Conservation (phyloP, 495 filamentous ascomycete species). For the Xanthoparmelia taractica region DNA sequence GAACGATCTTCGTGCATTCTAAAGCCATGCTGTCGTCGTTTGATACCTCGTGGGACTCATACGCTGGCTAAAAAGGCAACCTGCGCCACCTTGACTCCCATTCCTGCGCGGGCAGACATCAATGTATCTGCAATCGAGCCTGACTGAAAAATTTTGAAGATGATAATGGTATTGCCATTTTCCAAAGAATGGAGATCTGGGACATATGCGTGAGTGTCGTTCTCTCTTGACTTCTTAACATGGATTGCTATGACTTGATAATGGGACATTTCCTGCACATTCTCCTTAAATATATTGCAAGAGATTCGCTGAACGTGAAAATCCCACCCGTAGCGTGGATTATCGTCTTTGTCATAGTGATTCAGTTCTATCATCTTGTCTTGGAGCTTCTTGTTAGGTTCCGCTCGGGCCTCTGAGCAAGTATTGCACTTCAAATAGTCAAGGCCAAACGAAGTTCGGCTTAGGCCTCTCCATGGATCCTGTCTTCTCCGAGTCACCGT, state of each 20-base stretch:
- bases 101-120: conserved; percentile 41
- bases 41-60: conserved; percentile 28
- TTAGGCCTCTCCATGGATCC: conserved; percentile 49
- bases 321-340: conserved; percentile 36
- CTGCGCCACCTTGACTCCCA: conserved; percentile 47
- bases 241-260: conserved; percentile 26
- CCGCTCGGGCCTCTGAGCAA: conserved; percentile 15
- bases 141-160: conserved; percentile 45
- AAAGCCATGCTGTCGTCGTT: conserved; percentile 33
- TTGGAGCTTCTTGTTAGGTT: conserved; percentile 7
- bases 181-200: conserved; percentile 35
- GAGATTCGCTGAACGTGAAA: conserved; percentile 38
- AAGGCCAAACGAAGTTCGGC: conserved; percentile 42
- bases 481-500: no score
- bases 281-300: conserved; percentile 35
- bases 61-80: conserved; percentile 41
- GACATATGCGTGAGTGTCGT: conserved; percentile 19
- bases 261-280: conserved; percentile 28
- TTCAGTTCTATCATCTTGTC: conserved; percentile 45
- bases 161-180: conserved; percentile 47
- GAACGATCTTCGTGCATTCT: conserved; percentile 45
- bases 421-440: conserved; percentile 45
- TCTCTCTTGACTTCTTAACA: conserved; percentile 23
- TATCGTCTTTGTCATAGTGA: conserved; percentile 40
- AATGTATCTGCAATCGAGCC: conserved; percentile 42